phyloP scores from a whole-genome alignment of 139 green algal species.

The Chlamydomonas schloesseri region DNA sequence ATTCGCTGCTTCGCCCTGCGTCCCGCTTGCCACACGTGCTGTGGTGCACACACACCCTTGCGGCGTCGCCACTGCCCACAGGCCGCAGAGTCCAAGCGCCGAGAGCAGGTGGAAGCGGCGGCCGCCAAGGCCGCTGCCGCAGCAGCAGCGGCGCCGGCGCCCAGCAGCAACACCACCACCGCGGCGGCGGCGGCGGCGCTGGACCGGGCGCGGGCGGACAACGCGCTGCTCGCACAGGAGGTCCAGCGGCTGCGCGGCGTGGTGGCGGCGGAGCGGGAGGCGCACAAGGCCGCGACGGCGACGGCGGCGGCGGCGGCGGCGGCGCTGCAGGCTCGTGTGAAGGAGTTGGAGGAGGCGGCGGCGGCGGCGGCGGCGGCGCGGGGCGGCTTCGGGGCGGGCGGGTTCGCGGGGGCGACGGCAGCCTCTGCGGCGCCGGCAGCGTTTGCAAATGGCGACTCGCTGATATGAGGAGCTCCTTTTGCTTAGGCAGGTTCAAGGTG shows the following conservation, averaged over 20 bases:
- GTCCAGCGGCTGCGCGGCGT: constrained; percentile 16
- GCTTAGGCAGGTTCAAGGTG: too few species aligned
- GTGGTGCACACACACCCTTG: too few species aligned
- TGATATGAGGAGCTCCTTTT: too few species aligned
- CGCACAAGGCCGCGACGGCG: constrained; percentile 5
- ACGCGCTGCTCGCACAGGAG: constrained; percentile 31
- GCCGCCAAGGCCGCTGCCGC: background rate
- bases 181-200: background rate
- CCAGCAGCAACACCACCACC: background rate
- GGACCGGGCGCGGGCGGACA: constrained; percentile 22
- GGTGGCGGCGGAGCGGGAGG: constrained; percentile 23
- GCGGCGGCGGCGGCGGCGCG: too few species aligned
- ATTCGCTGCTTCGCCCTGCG: too few species aligned
- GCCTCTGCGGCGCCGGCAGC: too few species aligned
- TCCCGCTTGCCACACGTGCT: too few species aligned
- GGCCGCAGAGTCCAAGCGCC: background rate
- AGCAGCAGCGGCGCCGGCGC: background rate
- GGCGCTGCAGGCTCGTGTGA: background rate
- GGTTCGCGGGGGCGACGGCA: too few species aligned
- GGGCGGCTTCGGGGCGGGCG: too few species aligned
- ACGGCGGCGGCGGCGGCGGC: background rate
- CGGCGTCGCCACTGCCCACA: too few species aligned
- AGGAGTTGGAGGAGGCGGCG: too few species aligned
- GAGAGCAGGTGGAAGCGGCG: background rate
- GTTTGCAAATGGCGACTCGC: too few species aligned